phyloP scores from a whole-genome alignment of 2,329 filamentous ascomycete species.

The Aureobasidium zeae region DNA sequence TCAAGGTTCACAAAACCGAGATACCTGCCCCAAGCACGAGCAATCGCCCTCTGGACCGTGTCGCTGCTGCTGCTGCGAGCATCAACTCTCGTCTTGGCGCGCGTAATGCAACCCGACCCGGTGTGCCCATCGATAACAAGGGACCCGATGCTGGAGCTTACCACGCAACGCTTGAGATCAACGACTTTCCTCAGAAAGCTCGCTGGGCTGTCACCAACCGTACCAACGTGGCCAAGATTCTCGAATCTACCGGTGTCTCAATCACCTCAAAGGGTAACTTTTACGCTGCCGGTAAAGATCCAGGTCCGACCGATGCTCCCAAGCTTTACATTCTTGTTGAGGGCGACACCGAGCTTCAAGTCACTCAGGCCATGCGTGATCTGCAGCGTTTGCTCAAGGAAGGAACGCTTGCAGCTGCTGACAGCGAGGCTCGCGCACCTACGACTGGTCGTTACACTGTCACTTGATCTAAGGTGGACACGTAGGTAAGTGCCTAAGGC shows the following conservation, averaged over 20 bases:
- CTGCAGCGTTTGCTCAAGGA: conserved; percentile 81
- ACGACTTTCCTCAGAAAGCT: conserved; percentile 97
- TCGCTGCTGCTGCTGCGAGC: conserved; percentile 72
- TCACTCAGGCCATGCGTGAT: conserved; percentile 83
- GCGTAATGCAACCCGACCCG: conserved; percentile 74
- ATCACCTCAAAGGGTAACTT: conserved; percentile 97
- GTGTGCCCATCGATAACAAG: conserved; percentile 96
- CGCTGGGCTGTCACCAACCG: conserved; percentile 97
- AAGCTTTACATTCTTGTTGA: conserved; percentile 98
- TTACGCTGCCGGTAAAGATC: conserved; percentile 74
- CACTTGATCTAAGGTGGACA: conserved; percentile 13
- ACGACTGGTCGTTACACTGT: conserved; percentile 73
- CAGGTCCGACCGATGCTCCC: conserved; percentile 64
- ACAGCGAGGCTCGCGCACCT: conserved; percentile 72
- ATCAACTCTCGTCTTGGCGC: conserved; percentile 87
- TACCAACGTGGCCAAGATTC: conserved; percentile 95
- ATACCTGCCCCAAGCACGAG: conserved; percentile 43
- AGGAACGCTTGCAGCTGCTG: conserved; percentile 79
- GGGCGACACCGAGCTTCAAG: conserved; percentile 87
- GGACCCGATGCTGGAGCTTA: conserved; percentile 93
- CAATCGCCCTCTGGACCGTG: conserved; percentile 54
- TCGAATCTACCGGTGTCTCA: conserved; percentile 86
- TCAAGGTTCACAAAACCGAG: conserved; percentile 64
- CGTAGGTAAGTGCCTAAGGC: conserved; percentile 6
- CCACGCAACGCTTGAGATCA: conserved; percentile 96